Conservation (phyloP, 2,329 filamentous ascomycete species). For the Albophoma yamanashiensis region DNA sequence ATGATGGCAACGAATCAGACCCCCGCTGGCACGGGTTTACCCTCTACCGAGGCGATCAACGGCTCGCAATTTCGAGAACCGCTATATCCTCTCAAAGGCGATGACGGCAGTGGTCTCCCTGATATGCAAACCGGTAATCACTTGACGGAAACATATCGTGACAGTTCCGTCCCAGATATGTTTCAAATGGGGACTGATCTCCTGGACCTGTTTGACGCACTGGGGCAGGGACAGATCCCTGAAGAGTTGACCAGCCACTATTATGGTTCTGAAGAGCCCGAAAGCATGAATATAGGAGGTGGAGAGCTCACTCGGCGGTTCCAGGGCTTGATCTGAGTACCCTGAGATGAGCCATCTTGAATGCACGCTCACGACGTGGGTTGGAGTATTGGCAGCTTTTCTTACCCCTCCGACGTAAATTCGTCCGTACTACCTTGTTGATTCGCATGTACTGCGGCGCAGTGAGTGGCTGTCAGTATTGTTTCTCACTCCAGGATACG, state of each 20-base stretch:
- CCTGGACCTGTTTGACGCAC: constrained; percentile 22
- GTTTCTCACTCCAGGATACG: neutral
- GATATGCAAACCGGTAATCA: neutral
- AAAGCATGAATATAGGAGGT: constrained; percentile 7
- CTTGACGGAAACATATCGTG: constrained; percentile 3
- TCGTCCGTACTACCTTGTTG: neutral
- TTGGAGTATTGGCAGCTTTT: neutral
- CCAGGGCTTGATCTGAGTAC: constrained; percentile 17
- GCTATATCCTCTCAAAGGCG: neutral
- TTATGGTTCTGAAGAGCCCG: constrained; percentile 6
- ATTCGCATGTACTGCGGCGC: no score
- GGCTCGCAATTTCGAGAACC: neutral
- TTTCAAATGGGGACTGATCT: constrained; percentile 23
- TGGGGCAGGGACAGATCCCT: constrained; percentile 17
- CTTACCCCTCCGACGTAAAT: neutral
- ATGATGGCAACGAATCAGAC: neutral
- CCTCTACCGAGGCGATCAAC: neutral
- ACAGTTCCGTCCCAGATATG: constrained; percentile 16
- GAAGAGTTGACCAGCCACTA: constrained; percentile 6
- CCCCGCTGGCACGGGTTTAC: neutral
- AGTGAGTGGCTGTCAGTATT: neutral
- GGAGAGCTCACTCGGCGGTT: constrained; percentile 21
- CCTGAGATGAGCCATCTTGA: neutral
- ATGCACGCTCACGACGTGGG: neutral
- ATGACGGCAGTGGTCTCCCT: neutral